Evolutionary conservation across 441 rosid species (phyloP), one percentile per base, ranked within the genome.

Genomic region (Corymbia calophylla): DNA sequence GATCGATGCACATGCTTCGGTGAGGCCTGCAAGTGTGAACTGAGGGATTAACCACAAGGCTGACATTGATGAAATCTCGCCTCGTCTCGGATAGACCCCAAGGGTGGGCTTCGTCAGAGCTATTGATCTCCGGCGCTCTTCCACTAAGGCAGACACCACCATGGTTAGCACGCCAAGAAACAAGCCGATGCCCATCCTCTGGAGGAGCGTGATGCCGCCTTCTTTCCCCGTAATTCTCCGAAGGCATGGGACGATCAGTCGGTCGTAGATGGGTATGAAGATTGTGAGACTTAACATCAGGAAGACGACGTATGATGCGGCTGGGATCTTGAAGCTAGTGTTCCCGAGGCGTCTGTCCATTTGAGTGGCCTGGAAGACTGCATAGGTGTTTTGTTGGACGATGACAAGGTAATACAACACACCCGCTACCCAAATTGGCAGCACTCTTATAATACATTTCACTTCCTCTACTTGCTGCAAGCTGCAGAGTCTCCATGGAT

Each of bases 21-120:
- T 81, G 16, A 93, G 39, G 68, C 94, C 95, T 5, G 90, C 88
- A 1, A 94, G 88, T 31, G 89, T 53, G 2, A 93, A 60, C 86
- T 93, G 94, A 44, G 94, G 94, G 32, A 92, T 60, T 35, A 94
- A 53, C 94, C 95, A 94, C 6, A 92, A 49, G 12, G 88, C 93
- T 3, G 94, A 93, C 94, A 92, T 93, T 39, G 92, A 89, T 16
- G 95, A 92, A 32, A 92, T 88, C 0, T 55, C 90, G 8, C 92
- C 92, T 4, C 93, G 93, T 77, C 90, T 92, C 1, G 86, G 81
- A 16, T 86, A 1, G 4, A 60, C n/a, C 16, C 94, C 93, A 35
- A 93, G 86, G 9, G 90, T 86, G 68, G 90, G 91, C 88, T 87
- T 89, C 21, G 93, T 91, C 14, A 90, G 88, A 32, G 94, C 94